phyloP scores from a whole-genome alignment of 2,329 filamentous ascomycete genomes.

The Claviceps citrina region DNA sequence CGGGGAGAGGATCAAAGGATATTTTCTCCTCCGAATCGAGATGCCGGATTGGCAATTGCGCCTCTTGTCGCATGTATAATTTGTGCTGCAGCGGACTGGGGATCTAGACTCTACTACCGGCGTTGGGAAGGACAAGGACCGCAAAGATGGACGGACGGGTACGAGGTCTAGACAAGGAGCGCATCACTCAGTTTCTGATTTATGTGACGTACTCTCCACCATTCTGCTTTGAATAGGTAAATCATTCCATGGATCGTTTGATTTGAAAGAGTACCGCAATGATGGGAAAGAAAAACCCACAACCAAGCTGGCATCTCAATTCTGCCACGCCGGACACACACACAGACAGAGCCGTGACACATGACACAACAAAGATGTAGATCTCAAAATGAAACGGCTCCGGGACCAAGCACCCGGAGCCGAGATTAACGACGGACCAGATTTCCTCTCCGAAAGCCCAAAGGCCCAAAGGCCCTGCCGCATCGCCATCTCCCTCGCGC shows the following conservation, averaged over 20 bases:
- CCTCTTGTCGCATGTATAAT: constrained; percentile 11
- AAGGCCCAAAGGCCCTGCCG: constrained; percentile 22
- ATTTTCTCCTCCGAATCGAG: not conserved
- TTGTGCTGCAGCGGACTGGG: constrained; percentile 6
- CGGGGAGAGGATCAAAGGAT: not conserved
- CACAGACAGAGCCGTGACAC: not conserved
- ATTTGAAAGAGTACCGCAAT: no score
- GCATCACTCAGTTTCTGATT: no score
- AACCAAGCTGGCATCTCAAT: no score
- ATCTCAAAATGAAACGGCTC: constrained; percentile 44
- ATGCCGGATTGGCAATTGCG: not conserved
- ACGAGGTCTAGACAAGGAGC: no score
- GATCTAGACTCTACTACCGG: constrained; percentile 2
- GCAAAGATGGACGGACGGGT: no score
- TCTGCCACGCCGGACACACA: not conserved
- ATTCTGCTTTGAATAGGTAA: no score
- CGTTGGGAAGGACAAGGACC: not conserved
- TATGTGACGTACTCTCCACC: no score
- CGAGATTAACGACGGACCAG: constrained; percentile 44
- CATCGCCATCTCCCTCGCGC: constrained; percentile 14
- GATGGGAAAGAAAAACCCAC: no score
- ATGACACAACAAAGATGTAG: constrained; percentile 26
- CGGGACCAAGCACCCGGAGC: constrained; percentile 31
- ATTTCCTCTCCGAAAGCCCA: constrained; percentile 30
- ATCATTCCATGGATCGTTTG: no score